phyloP scores from a whole-genome alignment of 371 early-diverging fungal genomes.

The Actinomucor elegans region DNA sequence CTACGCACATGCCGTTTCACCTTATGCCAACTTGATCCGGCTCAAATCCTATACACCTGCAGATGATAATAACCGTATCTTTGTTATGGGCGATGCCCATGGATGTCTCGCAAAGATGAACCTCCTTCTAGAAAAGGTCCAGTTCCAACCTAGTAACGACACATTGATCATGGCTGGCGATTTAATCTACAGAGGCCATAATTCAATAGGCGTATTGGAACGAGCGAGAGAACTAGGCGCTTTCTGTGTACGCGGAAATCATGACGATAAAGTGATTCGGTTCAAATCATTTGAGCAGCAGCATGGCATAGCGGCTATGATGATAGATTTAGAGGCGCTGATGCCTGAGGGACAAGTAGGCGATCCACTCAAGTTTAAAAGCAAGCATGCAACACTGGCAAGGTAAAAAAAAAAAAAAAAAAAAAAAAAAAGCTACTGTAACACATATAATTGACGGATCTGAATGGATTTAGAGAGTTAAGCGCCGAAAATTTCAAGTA shows the following conservation, averaged over 20 bases:
- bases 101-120: conserved; percentile 58
- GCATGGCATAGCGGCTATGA: conserved; percentile 17
- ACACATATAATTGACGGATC: no score
- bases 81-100: conserved; percentile 74
- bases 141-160: conserved; percentile 43
- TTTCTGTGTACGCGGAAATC: conserved; percentile 71
- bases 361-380: conserved; percentile 35
- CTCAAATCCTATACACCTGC: conserved; percentile 9
- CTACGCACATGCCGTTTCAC: conserved; percentile 26
- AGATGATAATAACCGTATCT: conserved; percentile 39
- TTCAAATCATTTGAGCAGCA: conserved; percentile 47
- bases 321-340: conserved; percentile 1
- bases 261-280: conserved; percentile 69
- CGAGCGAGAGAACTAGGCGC: conserved; percentile 52
- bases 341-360: conserved; percentile 35
- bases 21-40: conserved; percentile 35
- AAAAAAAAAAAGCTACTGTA: no score
- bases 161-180: conserved; percentile 67
- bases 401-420: conserved; percentile 25
- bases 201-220: conserved; percentile 59
- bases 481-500: conserved; percentile 51
- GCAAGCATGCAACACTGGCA: conserved; percentile 37
- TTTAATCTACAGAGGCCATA: conserved; percentile 64
- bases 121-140: conserved; percentile 42
- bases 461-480: conserved; percentile 41